Base-by-base conservation (phyloP, 1,284 basidiomycete species). In the Sporisorium scitamineum region DNA sequence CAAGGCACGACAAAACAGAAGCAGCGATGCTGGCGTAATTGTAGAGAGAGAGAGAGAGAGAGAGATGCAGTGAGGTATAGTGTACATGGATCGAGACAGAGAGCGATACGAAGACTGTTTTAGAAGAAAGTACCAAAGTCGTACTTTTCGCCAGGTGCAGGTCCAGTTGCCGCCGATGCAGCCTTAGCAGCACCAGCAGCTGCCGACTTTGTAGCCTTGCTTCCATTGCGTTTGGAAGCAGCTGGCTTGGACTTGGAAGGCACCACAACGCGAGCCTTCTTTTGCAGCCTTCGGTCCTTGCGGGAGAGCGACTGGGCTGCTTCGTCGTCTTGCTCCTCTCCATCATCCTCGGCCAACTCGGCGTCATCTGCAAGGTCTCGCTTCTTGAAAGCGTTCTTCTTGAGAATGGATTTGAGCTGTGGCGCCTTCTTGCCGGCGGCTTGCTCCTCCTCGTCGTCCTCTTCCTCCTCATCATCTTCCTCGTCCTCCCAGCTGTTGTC, bases 71-170 rank as follows among this genome's bases (percentile, higher is more conserved):
- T 48, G 44, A 41, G 67, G 61, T 60, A 70, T 70, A 70, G 54
- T 56, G 61, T 70, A 70, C 67, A 64, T 60, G 52, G 44, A 61
- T 50, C 57, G 32, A 63, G 57, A 70, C 61, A 63, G 26, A 34
- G 16, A 39, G 37, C 32, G 22, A 41, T 51, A 54, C 48, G 27
- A 39, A 27, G 10, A n/a, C 20, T 29, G 47, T 13, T 50, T 34
- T 37, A 80, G 62, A 82, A 82, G 72, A 80, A 78, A 2, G 73
- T 73, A 44, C 73, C 71, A 58, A 82, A 78, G 56, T 82, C 79
- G 55, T 78, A 82, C 53, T 75, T 77, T 18, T 82, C 79, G 18
- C 80, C 80, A 22, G 80, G 80, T 18, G 70, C 72, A 32, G 80
- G 79, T 13, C 76, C 72, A 13, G 60, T 63, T 20, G 63, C 74